A percentile compares a stretch with the other conserved stretches of the same genome.
Conservation (phyloP, 495 filamentous ascomycete species). For the Lepidopterella palustris region DNA sequence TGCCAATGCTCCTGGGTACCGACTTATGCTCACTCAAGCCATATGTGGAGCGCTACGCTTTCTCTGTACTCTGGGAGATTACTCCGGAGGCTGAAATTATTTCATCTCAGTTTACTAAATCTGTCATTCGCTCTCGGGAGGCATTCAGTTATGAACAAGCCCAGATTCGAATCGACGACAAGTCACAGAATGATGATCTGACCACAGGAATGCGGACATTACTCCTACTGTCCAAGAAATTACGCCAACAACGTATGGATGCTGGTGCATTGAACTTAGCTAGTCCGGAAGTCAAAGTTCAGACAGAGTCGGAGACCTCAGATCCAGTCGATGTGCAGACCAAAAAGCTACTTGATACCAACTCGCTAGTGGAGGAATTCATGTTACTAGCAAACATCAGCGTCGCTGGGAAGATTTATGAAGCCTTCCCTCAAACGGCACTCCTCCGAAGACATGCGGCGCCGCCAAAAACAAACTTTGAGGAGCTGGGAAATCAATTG, state of each 20-base stretch:
- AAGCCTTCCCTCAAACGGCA: slow-evolving; percentile 88
- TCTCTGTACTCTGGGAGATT: slow-evolving; percentile 92
- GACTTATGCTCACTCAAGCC: slow-evolving; percentile 96
- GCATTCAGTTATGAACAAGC: slow-evolving; percentile 97
- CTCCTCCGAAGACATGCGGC: slow-evolving; percentile 86
- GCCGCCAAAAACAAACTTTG: slow-evolving; percentile 91
- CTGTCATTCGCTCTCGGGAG: slow-evolving; percentile 94
- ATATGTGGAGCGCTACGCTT: slow-evolving; percentile 94
- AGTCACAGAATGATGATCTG: slow-evolving; percentile 74
- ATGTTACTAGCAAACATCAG: slow-evolving; percentile 98
- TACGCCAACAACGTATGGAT: slow-evolving; percentile 93
- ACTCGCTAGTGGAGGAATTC: slow-evolving; percentile 97
- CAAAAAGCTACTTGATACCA: slow-evolving; percentile 88
- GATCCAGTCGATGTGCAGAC: slow-evolving; percentile 95
- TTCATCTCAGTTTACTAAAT: slow-evolving; percentile 80
- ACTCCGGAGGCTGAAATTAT: slow-evolving; percentile 79
- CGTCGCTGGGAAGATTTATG: slow-evolving; percentile 80
- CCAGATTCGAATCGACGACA: slow-evolving; percentile 86
- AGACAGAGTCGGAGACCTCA: slow-evolving; percentile 88
- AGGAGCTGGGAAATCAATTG: slow-evolving; percentile 83
- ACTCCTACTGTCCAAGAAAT: slow-evolving; percentile 82
- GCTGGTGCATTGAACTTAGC: slow-evolving; percentile 92
- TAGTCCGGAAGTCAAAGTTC: slow-evolving; percentile 89
- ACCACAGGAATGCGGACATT: slow-evolving; percentile 86
- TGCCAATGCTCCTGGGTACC: slow-evolving; percentile 90